Conservation (phyloP, 1,284 basidiomycete genomes). For the Apiotrichum porosum region DNA sequence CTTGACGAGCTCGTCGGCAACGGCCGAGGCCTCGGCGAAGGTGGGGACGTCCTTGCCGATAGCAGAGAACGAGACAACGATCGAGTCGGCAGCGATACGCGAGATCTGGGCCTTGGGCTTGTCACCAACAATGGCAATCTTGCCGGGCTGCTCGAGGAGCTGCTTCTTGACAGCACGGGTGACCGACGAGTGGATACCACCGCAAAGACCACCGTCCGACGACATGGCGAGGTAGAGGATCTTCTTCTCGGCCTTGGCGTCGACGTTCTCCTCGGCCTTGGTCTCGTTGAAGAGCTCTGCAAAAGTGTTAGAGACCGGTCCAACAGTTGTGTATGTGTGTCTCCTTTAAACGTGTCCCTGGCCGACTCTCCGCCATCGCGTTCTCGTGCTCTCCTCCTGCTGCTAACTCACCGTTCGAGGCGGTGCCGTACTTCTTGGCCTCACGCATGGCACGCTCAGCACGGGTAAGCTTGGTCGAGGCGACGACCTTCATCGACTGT, state of each 20-base stretch:
- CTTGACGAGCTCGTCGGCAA: constrained; percentile 89
- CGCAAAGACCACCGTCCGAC: constrained; percentile 98
- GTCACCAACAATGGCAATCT: constrained; percentile 88
- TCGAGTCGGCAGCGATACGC: constrained; percentile 61
- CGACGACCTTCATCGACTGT: constrained; percentile 99
- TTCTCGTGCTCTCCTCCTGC: not conserved
- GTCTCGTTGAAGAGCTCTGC: constrained; percentile 79
- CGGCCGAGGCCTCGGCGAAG: constrained; percentile 89
- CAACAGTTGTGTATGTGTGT: too few species aligned
- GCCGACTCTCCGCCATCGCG: not conserved
- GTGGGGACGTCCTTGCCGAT: constrained; percentile 96
- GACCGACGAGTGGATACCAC: constrained; percentile 98
- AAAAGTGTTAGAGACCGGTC: not conserved
- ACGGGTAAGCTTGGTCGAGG: constrained; percentile 92
- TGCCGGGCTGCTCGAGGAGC: constrained; percentile 57
- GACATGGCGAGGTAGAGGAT: constrained; percentile 90
- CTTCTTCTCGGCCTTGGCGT: constrained; percentile 58
- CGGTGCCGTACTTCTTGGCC: constrained; percentile 89
- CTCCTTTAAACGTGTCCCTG: too few species aligned
- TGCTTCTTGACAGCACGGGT: constrained; percentile 74
- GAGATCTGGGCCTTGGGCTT: constrained; percentile 93
- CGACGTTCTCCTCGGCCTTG: constrained; percentile 27
- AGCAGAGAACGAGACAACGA: constrained; percentile 90
- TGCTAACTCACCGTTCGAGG: constrained; percentile 75
- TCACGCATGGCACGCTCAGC: constrained; percentile 90